Evolutionary conservation across 2,329 filamentous ascomycete species (phyloP), one percentile per base, ranked within the genome.

Genomic region (Raffaelea arxii): DNA sequence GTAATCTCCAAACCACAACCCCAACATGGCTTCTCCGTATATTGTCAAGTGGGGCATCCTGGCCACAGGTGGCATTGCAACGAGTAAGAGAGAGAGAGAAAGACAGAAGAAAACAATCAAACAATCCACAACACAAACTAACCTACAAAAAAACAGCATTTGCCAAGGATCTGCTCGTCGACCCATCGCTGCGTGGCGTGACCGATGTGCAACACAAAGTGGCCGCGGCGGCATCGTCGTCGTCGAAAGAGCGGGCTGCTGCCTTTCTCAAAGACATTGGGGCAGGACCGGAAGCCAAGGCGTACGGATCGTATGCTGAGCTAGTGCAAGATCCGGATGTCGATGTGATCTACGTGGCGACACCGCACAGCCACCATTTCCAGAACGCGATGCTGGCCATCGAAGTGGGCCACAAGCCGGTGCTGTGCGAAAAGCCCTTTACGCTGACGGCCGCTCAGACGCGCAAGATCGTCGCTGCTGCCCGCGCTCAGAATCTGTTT

Each of bases 311-410:
- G 11, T 95, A 95, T 65, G 74, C 81, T 51, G 85, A 89, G 61
- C 76, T 95, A 24, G 87, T 91, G 23, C 75, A 77, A 43, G 86
- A 94, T 61, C 69, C 82, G 6, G 76, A 86, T 56, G 77, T 94
- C 54, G 86, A 94, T 63, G 86, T 94, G 56, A 67, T 95, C 66
- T 95, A 94, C 64, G 78, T 95, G 47, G 88, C 87, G 22, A 94
- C 89, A 4, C 89, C 89, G 16, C 89, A 94, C 68, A 90, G 85
- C 56, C 89, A 94, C 64, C 89, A 95, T 69, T 94, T 90, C 69
- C 87, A 94, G 63, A 91, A 95, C 66, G 77, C 80, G 53, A 86
- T 89, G 78, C 75, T 94, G n/a, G 84, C 82, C 38, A 72, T 95
- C 35, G 77, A 86, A 54, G 85, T 84, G 7, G 51, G 51, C 49